Evolutionary conservation across 306 rosid genomes (phyloP), one percentile per base, ranked within the genome.

Genomic region (Vicia faba): DNA sequence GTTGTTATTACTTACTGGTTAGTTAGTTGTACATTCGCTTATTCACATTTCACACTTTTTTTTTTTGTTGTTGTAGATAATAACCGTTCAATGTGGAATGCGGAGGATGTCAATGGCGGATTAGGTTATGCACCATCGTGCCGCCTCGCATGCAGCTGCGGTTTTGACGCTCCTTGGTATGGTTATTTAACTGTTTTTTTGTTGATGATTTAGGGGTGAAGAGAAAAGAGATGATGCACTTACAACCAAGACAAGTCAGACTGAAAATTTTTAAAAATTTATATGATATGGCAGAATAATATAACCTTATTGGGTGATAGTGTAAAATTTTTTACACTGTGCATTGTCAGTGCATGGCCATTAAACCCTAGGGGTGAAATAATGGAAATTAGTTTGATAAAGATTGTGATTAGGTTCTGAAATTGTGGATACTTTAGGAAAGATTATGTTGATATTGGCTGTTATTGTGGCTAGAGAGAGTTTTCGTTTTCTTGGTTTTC

Each of bases 51-150:
- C 1, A 2, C 5, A 23, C 7, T 23, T 8, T 61, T 5, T 58
- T 5, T 48, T 4, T 45, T 23, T 11, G n/a, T n/a, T n/a, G n/a
- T 23, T 64, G 29, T 79, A 88, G 96, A 82, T 78, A 66, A 46
- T 31, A 79, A 64, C 69, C 95, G 97, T 77, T 87, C 96, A 63
- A 73, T 77, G 88, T 86, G 95, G 96, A 84, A 74, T 69, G 53
- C 78, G 28, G 99, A 88, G 60, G 97, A 90, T 26, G 67, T 75
- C 19, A 74, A 64, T 20, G 85, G 80, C 7, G 82, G 83, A 61
- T 69, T 35, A 18, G 67, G 79, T n/a, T 78, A 75, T 28, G 78
- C 63, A 25, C 76, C 87, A 59, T 84, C 92, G 54, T 81, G 85
- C 84, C 55, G 85, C 23, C 78, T 88, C 15, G 73, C 86, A 6